Percentiles rank a stretch among this genome's conserved stretches.
These are phyloP conservation scores for Phyllosticta citriasiana DNA, from an alignment of 2,329 filamentous ascomycete species.

Conservation along the genomic window DNA sequence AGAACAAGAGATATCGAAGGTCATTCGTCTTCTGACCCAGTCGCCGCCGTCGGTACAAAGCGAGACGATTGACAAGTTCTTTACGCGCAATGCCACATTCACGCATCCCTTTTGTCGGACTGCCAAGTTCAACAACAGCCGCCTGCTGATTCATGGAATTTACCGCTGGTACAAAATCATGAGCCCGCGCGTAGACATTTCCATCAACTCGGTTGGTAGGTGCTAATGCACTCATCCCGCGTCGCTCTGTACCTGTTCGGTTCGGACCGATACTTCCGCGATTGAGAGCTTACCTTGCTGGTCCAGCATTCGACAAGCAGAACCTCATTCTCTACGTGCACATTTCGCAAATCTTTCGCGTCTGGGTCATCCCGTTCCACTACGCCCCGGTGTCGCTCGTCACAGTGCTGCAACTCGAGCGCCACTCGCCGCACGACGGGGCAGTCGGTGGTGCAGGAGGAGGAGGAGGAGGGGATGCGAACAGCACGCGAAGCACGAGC, in stretches of 20 bases:
- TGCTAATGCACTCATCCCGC: background rate
- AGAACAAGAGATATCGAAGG: slow-evolving; percentile 50
- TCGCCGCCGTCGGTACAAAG: slow-evolving; percentile 57
- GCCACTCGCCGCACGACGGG: slow-evolving; percentile 21
- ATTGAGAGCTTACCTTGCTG: background rate
- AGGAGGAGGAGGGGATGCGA: background rate
- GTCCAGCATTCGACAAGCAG: slow-evolving; percentile 56
- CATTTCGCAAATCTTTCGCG: slow-evolving; percentile 63
- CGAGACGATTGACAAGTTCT: slow-evolving; percentile 59
- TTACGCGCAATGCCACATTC: slow-evolving; percentile 62
- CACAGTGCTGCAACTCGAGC: slow-evolving; percentile 54
- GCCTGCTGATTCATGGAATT: slow-evolving; percentile 56
- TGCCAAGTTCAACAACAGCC: slow-evolving; percentile 48
- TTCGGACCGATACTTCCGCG: background rate
- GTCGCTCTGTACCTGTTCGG: background rate
- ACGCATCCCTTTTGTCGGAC: slow-evolving; percentile 70
- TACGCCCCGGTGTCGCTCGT: slow-evolving; percentile 57
- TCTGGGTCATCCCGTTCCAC: slow-evolving; percentile 72
- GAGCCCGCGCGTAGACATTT: slow-evolving; percentile 60
- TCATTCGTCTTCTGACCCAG: slow-evolving; percentile 61
- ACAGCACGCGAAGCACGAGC: background rate
- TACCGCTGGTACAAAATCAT: slow-evolving; percentile 70
- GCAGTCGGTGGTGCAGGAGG: background rate
- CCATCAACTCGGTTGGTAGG: slow-evolving; percentile 52
- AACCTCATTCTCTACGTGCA: slow-evolving; percentile 62